Percentiles rank a stretch among this genome's conserved stretches.
Conservation (phyloP, 2,329 filamentous ascomycete genomes). For the Arthrobotrys pseudoclavata region DNA sequence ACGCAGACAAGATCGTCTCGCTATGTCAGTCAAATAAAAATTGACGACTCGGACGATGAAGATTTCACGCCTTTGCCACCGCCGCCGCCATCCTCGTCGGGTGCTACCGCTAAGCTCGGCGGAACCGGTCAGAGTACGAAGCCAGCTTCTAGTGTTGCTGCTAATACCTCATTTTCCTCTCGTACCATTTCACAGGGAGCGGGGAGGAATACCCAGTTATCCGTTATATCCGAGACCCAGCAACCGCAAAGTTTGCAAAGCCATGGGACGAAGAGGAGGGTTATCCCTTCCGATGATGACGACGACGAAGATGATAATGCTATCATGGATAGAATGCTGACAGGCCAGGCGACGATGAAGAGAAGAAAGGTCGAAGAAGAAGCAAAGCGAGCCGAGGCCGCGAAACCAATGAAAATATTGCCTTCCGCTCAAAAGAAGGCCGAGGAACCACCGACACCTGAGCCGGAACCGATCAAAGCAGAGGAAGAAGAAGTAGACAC, state of each 20-base stretch:
- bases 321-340: slow-evolving; percentile 79
- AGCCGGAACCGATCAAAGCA: slow-evolving; percentile 31
- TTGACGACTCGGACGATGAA: slow-evolving; percentile 56
- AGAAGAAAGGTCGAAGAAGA: slow-evolving; percentile 77
- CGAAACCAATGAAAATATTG: slow-evolving; percentile 38
- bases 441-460: slow-evolving; percentile 12
- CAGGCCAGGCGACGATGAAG: slow-evolving; percentile 82
- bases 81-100: slow-evolving; percentile 36
- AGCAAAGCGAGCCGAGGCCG: slow-evolving; percentile 53
- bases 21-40: slow-evolving; percentile 57
- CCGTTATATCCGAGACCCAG: slow-evolving; percentile 44
- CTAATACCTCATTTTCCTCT: not conserved
- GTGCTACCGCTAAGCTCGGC: slow-evolving; percentile 1
- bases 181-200: slow-evolving; percentile 62
- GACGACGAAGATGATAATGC: slow-evolving; percentile 68
- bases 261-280: slow-evolving; percentile 35
- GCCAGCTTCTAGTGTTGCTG: not conserved
- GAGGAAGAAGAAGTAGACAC: slow-evolving; percentile 45
- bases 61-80: slow-evolving; percentile 54
- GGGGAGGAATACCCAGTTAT: slow-evolving; percentile 32
- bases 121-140: slow-evolving; percentile 2
- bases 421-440: slow-evolving; percentile 40
- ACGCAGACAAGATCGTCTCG: slow-evolving; percentile 54
- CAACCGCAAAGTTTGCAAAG: slow-evolving; percentile 11
- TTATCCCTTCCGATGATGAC: slow-evolving; percentile 62